phyloP scores from a whole-genome alignment of 2,329 filamentous ascomycete species.

The Apiospora malaysiana region DNA sequence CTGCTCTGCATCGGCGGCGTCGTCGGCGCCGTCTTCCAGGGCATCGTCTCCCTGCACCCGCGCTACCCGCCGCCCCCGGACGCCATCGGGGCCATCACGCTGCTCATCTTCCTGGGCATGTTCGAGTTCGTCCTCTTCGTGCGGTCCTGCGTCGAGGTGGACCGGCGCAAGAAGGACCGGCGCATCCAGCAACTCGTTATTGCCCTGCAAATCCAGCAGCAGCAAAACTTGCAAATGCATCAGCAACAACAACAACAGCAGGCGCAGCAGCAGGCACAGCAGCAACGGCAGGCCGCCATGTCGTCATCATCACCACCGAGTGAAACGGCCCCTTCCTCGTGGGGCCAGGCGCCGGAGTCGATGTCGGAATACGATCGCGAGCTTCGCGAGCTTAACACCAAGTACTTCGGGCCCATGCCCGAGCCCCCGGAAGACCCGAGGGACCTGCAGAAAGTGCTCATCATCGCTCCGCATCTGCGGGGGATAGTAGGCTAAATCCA shows the following conservation, averaged over 20 bases:
- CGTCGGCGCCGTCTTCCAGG: not conserved
- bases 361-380: not conserved
- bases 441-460: not conserved
- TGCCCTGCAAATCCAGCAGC: constrained; percentile 28
- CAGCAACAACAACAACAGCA: not conserved
- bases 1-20: constrained; percentile 27
- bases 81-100: not conserved
- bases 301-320: not conserved
- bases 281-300: not conserved
- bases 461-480: not conserved
- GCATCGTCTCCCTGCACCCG: not conserved
- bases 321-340: not conserved
- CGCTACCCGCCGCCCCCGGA: not conserved
- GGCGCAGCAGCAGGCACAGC: not conserved
- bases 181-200: constrained; percentile 30
- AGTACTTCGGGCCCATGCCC: not conserved
- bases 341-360: not conserved
- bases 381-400: not conserved
- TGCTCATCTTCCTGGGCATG: not conserved
- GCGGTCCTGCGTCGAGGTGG: constrained; percentile 36
- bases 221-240: not conserved
- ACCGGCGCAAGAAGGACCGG: constrained; percentile 30
- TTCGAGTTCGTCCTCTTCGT: constrained; percentile 36
- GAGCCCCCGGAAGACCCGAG: not conserved
- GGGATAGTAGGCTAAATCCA: not conserved